Base-by-base conservation (phyloP, 768 basidiomycete species). In the Mycena crocata region DNA sequence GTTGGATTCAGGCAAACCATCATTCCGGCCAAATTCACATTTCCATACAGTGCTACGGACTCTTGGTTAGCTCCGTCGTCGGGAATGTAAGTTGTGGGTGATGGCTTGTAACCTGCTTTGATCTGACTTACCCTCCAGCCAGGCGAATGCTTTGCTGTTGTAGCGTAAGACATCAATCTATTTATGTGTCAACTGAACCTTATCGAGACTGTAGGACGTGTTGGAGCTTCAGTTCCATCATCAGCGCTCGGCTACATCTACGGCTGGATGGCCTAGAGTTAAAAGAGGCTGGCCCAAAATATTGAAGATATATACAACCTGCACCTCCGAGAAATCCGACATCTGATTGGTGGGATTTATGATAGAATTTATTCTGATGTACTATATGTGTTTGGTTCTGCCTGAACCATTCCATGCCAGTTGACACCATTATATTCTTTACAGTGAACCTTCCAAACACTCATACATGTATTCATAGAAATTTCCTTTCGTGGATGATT, bases 141-240 rank as follows among this genome's bases (percentile, higher is more conserved):
- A 1, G 57, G 57, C 34, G 7, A 58, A 35, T 58, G 57, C 30
- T 58, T 58, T 46, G 46, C 57, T 35, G 23, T 32, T 24, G 45
- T 58, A 2, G 57, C 57, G 57, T 58, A 12, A 48, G 57, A 28
- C 5, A 21, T 28, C 4, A 3, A 12, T 21, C 24, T 39, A 17
- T 19, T 17, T 12, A 15, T 55, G 9, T 30, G 5, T 32, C 3
- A 30, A 15, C 15, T 45, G 8, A 46, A n/a, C n/a, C 10, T 48
- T 15, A 30, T 35, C 13, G 24, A 28, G 1, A 5, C 34, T 35
- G 19, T 34, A 58, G 57, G 57, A 58, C 57, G 35, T 58, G 57
- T 24, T 58, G 57, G 45, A 37, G 57, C 26, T 58, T 48, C 5
- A 46, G 32, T 17, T 58, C 57, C 15, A 49, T 58, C 34, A 58